phyloP scores from a whole-genome alignment of 257 asterid genomes.

The Ophiorrhiza pumila region DNA sequence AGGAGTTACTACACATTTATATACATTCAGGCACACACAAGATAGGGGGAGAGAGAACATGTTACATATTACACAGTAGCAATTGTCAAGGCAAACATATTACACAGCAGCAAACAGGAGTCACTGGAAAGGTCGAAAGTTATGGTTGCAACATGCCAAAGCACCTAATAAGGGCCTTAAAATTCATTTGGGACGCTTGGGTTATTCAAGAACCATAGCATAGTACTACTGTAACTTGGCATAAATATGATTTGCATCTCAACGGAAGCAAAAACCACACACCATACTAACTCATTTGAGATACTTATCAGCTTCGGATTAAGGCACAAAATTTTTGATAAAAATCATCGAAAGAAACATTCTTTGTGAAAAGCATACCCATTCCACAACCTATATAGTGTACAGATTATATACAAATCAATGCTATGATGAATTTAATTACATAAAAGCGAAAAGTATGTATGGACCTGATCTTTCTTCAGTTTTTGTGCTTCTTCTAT shows the following conservation, averaged over 20 bases:
- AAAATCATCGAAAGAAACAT: not conserved
- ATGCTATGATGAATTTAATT: not conserved
- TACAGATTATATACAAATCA: not conserved
- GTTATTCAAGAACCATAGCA: not conserved
- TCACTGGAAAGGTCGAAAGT: not conserved
- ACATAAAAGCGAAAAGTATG: not conserved
- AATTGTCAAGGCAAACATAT: too few relatives aligned
- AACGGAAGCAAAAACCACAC: not conserved
- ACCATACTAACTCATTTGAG: not conserved
- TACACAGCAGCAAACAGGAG: not conserved
- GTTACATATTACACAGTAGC: not conserved
- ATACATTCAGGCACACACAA: not conserved
- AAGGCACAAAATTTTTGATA: not conserved
- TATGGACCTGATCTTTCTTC: slow-evolving; percentile 44
- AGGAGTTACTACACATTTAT: not conserved
- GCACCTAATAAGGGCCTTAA: not conserved
- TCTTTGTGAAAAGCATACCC: not conserved
- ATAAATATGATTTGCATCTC: not conserved
- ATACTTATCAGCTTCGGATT: not conserved
- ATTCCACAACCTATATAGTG: not conserved
- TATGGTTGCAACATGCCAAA: not conserved
- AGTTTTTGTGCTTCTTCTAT: slow-evolving; percentile 41
- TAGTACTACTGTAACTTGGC: not conserved
- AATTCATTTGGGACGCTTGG: too few relatives aligned
- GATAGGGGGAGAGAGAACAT: not conserved